Evolutionary conservation across 2,329 filamentous ascomycete species (phyloP).

Genomic region (Zymoseptoria passerinii): DNA sequence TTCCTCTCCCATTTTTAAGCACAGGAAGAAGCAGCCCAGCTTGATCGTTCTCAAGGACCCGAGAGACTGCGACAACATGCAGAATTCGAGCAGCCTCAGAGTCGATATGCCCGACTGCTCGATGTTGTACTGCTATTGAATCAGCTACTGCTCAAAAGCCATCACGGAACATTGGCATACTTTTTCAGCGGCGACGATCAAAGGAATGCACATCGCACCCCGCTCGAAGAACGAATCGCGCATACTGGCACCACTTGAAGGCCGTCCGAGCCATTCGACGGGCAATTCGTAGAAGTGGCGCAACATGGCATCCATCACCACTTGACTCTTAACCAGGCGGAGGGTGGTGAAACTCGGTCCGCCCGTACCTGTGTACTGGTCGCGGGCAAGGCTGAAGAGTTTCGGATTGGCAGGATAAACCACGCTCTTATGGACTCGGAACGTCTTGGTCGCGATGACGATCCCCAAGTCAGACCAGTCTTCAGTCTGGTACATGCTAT

Average conservation of each 20-base stretch:
- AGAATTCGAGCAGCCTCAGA: no score
- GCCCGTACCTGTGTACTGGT: background rate
- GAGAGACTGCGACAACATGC: no score
- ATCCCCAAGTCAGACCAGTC: constrained; percentile 5
- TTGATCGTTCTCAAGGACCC: no score
- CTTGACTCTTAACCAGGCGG: background rate
- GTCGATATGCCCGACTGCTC: no score
- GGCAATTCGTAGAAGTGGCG: constrained; percentile 3
- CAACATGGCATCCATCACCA: constrained; percentile 1
- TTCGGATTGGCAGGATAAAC: background rate
- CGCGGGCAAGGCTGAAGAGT: constrained; percentile 3
- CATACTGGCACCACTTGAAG: background rate
- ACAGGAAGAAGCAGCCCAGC: no score
- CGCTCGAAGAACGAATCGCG: no score
- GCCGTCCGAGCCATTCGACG: background rate
- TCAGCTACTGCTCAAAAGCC: no score
- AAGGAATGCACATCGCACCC: no score
- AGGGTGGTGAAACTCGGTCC: background rate
- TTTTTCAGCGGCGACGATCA: no score
- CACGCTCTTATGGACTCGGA: constrained; percentile 5
- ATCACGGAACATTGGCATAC: no score
- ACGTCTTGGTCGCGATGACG: constrained; percentile 1
- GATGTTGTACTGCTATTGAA: no score
- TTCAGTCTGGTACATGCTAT: constrained; percentile 3
- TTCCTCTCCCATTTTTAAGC: no score